Percentiles rank a stretch among this genome's conserved stretches.
These are phyloP conservation scores for Coprinopsis cinerea DNA, from an alignment of 768 basidiomycete species.

Conservation along the genomic window DNA sequence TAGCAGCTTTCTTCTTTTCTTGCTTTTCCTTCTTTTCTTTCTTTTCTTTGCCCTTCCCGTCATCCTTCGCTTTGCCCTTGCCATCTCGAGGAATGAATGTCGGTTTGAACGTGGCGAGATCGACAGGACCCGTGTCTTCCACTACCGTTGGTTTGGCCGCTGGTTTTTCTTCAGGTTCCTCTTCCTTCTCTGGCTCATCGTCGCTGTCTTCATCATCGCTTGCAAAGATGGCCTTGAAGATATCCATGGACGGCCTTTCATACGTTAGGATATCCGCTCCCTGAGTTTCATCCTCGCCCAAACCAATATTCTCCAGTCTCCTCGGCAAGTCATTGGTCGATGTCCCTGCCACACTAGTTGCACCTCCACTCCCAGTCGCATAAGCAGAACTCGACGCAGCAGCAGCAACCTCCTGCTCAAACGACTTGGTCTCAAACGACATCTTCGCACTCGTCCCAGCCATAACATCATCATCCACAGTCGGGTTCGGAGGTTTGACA, in stretches of 20 bases:
- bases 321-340: conserved; percentile 27
- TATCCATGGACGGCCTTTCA: conserved; percentile 79
- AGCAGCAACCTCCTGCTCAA: conserved; percentile 16
- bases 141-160: not conserved
- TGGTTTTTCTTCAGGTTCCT: conserved; percentile 21
- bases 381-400: conserved; percentile 2
- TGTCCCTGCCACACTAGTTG: not conserved
- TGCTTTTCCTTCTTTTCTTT: conserved; percentile 43
- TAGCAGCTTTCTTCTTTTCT: conserved; percentile 42
- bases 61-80: conserved; percentile 27
- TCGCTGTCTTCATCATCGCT: conserved; percentile 88
- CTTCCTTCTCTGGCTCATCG: conserved; percentile 46
- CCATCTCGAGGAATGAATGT: conserved; percentile 73
- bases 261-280: conserved; percentile 86
- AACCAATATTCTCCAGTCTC: conserved; percentile 77
- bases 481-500: conserved; percentile 78
- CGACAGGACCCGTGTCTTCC: conserved; percentile 29
- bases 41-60: conserved; percentile 30
- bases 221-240: conserved; percentile 98
- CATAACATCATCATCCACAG: conserved; percentile 25
- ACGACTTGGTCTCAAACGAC: conserved; percentile 6
- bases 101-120: conserved; percentile 79
- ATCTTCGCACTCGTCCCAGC: conserved; percentile 16
- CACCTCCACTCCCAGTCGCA: not conserved
- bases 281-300: conserved; percentile 86